A percentile compares a stretch with the other conserved stretches of the same genome.
phyloP scores from a whole-genome alignment of 768 basidiomycete genomes.

The Boletus reticuloceps region DNA sequence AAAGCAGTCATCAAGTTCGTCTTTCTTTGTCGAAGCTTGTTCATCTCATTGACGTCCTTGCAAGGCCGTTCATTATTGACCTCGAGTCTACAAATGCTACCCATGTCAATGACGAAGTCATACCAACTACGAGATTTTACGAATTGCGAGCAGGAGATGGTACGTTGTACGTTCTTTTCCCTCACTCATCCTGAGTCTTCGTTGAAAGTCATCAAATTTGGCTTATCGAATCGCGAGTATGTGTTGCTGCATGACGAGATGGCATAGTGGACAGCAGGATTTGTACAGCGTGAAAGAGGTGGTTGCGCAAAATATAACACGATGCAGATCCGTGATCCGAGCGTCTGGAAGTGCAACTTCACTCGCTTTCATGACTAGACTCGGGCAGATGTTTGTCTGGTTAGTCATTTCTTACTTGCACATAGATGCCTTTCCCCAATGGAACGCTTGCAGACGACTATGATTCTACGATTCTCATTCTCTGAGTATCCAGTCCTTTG shows the following conservation, averaged over 20 bases:
- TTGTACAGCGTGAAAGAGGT: neutral
- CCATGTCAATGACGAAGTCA: conserved; percentile 79
- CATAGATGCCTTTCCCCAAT: neutral
- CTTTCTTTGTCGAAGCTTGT: neutral
- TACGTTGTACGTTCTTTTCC: conserved; percentile 34
- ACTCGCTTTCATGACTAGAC: neutral
- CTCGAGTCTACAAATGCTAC: conserved; percentile 98
- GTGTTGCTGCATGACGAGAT: conserved; percentile 83
- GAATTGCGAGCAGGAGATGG: conserved; percentile 80
- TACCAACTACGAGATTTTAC: conserved; percentile 85
- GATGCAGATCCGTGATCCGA: neutral
- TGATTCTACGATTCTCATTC: neutral
- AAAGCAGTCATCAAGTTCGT: conserved; percentile 85
- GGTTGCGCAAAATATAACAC: neutral
- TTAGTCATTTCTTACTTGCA: neutral
- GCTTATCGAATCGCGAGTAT: conserved; percentile 77
- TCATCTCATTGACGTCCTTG: conserved; percentile 3
- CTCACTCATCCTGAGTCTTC: conserved; percentile 7
- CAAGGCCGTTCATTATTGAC: conserved; percentile 94
- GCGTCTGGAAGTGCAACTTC: neutral
- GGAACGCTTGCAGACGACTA: no score
- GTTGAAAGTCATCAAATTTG: conserved; percentile 77
- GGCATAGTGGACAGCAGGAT: conserved; percentile 26
- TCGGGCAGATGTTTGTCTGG: neutral
- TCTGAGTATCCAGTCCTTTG: neutral